Evolutionary conservation across 2,329 filamentous ascomycete species (phyloP), one percentile per base, ranked within the genome.

Genomic region (Seiridium cupressi): DNA sequence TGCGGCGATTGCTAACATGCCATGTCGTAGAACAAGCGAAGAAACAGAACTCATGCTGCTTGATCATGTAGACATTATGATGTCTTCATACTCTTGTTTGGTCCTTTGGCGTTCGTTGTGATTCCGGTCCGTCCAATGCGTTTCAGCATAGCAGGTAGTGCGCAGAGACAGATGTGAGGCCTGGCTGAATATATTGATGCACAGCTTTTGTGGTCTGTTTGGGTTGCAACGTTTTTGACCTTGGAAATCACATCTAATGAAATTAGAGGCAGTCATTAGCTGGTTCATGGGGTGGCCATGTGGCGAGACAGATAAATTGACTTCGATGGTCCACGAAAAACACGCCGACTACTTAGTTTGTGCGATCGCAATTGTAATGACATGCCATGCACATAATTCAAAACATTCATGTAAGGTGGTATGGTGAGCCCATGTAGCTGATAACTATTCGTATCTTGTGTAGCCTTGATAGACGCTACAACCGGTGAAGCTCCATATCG

Each of bases 11-110:
- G 59, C 63, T 70, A 53, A 70, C 32, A 38, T 13, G 51, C 35
- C 58, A 35, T 13, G 57, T 61, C 35, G 18, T 57, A 84, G 81
- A 80, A 74, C 78, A 89, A 82, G 89, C 89, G 71, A 92, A 92
- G 83, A 91, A 91, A 78, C 88, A 91, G 74, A 92, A 92, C 77
- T 89, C 87, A 32, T 92, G 89, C 84, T 91, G 89, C 72, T 69
- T 86, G 61, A 71, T 90, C 68, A 90, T 90, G 87, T 91, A 84
- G 71, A 69, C 61, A 51, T 44, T 35, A 38, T 40, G 5, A 53
- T 49, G 18, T 9, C 38, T 35, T 35, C 49, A 35, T 11, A 18
- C 35, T 38, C 11, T 34, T n/a, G 18, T 38, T 53, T 53, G 49
- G 49, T 53, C 38, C 13, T 44, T 60, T 60, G 51, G 51, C 44